Evolutionary conservation across 768 basidiomycete genomes (phyloP).

Genomic region (Paxillus involutus): DNA sequence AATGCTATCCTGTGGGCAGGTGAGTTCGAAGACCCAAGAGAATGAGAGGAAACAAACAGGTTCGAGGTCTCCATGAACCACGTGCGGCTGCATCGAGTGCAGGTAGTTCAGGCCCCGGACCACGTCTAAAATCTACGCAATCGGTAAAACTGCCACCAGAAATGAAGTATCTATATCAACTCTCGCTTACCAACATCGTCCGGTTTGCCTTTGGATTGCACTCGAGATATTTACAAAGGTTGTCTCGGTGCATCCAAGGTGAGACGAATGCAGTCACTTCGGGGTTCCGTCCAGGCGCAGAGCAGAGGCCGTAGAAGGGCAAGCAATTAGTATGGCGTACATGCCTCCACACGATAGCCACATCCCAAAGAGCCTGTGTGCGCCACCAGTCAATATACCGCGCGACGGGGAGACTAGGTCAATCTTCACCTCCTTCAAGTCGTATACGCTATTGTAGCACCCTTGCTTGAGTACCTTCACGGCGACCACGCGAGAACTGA

Average conservation of each 20-base stretch:
- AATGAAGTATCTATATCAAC: too few relatives aligned
- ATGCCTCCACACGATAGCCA: slow-evolving; percentile 35
- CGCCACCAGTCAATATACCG: not conserved
- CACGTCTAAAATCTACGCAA: slow-evolving; percentile 40
- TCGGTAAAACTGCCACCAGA: not conserved
- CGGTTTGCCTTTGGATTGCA: slow-evolving; percentile 22
- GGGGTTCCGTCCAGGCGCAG: slow-evolving; percentile 11
- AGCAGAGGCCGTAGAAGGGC: slow-evolving; percentile 34
- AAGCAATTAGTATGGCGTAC: slow-evolving; percentile 36
- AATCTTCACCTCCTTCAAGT: slow-evolving; percentile 18
- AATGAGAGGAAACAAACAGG: slow-evolving; percentile 19
- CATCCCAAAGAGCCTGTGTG: slow-evolving; percentile 25
- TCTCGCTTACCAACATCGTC: slow-evolving; percentile 32
- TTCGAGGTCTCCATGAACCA: slow-evolving; percentile 33
- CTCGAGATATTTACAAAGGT: slow-evolving; percentile 25
- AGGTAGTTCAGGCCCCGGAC: slow-evolving; percentile 43
- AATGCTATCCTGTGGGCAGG: slow-evolving; percentile 43
- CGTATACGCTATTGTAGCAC: not conserved
- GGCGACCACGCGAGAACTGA: slow-evolving; percentile 25
- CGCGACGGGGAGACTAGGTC: not conserved
- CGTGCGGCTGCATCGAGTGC: slow-evolving; percentile 38
- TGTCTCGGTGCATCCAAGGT: slow-evolving; percentile 39
- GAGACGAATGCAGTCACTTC: slow-evolving; percentile 33
- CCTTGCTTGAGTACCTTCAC: slow-evolving; percentile 19
- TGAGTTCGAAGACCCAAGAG: not conserved